phyloP scores from a whole-genome alignment of 139 green algal species.

The Auxenochlorella protothecoides region DNA sequence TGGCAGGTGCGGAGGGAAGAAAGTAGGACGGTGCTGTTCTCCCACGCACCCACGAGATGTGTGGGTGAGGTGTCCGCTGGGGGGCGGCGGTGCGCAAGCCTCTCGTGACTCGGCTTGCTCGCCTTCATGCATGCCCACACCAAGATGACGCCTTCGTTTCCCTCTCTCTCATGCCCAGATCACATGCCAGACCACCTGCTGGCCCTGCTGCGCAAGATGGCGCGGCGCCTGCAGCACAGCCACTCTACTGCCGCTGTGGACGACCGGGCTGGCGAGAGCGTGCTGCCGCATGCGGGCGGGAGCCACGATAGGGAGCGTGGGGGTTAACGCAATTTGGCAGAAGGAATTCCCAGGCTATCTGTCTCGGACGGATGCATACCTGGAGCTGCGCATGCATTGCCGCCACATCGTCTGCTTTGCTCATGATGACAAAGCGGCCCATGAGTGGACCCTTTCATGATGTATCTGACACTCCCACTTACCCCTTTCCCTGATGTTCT shows the following conservation, averaged over 20 bases:
- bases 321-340: too few species aligned
- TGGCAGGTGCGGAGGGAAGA: slow-evolving; percentile 26
- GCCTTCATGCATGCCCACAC: not conserved
- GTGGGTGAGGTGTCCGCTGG: not conserved
- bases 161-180: slow-evolving; percentile 8
- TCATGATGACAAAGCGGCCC: too few species aligned
- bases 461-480: too few species aligned
- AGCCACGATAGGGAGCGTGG: too few species aligned
- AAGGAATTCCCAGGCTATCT: too few species aligned
- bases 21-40: too few species aligned
- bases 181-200: slow-evolving; percentile 41
- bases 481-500: too few species aligned
- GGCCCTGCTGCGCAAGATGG: slow-evolving; percentile 20
- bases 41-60: not conserved
- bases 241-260: slow-evolving; percentile 1
- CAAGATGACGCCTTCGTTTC: too few species aligned
- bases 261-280: slow-evolving; percentile 3
- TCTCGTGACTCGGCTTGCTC: not conserved
- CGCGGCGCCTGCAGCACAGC: not conserved
- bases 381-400: too few species aligned
- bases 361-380: too few species aligned
- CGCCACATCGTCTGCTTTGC: too few species aligned
- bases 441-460: too few species aligned
- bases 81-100: not conserved
- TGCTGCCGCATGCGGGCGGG: not conserved